Base-by-base conservation (phyloP, 179 eudicot genomes). In the Beta lomatogona region DNA sequence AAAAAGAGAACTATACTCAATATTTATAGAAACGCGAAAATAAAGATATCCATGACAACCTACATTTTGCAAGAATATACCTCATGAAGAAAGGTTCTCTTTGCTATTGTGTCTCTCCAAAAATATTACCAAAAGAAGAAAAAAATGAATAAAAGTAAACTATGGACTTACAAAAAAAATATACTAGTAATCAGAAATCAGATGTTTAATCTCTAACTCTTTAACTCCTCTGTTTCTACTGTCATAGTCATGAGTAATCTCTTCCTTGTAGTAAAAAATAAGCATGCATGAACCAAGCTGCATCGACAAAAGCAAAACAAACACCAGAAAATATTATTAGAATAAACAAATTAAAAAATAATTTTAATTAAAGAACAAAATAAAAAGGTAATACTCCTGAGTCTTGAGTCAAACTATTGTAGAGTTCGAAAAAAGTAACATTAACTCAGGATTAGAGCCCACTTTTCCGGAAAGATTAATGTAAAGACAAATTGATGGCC, bases 361-460 rank as follows among this genome's bases (percentile, higher is more conserved):
- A 28, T 28, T 28, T 28, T 0, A 28, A 28, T 28, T 28, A 28
- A 28, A 28, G 31, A 28, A 28, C 1, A 28, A 28, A 28, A 28
- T 28, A 28, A 28, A 28, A 28, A 28, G 31, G 31, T 28, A 28
- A 28, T 28, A 28, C 31, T 28, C 31, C 31, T 28, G 1, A 28
- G 31, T 28, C 31, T 28, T 28, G 31, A 28, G 31, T 28, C 31
- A 28, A 28, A 28, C 31, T 28, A 69, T 8, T 18, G 12, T 41
- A 44, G 53, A 41, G 52, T 69, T 69, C 53, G 21, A 69, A 41
- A 69, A 69, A 44, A 69, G 52, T 4, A 69, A 18, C 12, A 44
- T 63, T 44, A 44, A 69, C 22, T 69, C 73, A 44, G 73, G 53
- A 69, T 69, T 69, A 69, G 73, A 44, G 22, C 31, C 31, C 73